Evolutionary conservation across 306 rosid genomes (phyloP).

Genomic region (Cucumis sativus): DNA sequence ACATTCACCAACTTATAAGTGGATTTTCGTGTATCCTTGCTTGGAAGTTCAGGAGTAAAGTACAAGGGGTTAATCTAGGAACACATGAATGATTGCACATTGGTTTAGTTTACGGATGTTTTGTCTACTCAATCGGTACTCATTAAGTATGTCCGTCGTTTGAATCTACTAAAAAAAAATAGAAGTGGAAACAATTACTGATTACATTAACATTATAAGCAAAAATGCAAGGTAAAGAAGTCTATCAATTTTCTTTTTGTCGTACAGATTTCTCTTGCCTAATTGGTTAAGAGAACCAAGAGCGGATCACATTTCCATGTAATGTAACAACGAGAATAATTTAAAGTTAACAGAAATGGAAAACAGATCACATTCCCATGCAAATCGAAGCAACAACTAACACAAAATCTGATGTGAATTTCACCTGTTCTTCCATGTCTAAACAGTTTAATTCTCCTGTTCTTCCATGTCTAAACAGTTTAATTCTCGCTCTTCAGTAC

Average conservation of each 20-base stretch:
- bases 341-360: background rate
- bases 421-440: conserved; percentile 11
- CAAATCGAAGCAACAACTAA: background rate
- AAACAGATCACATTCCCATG: background rate
- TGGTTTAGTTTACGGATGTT: background rate
- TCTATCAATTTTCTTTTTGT: background rate
- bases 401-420: conserved; percentile 10
- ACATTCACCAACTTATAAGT: background rate
- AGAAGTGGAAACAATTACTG: background rate
- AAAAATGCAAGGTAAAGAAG: background rate
- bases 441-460: conserved; percentile 17
- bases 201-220: background rate
- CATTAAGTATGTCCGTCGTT: no score
- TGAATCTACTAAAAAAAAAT: no score
- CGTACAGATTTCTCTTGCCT: background rate
- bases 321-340: background rate
- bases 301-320: background rate
- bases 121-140: background rate
- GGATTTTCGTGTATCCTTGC: background rate
- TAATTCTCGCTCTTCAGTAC: conserved; percentile 3
- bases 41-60: background rate
- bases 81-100: background rate
- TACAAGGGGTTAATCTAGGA: background rate
- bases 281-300: background rate
- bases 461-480: conserved; percentile 8